These are phyloP conservation scores for Candida tetrigidarum DNA, from an alignment of 1,139 yeast species.

Conservation along the genomic window DNA sequence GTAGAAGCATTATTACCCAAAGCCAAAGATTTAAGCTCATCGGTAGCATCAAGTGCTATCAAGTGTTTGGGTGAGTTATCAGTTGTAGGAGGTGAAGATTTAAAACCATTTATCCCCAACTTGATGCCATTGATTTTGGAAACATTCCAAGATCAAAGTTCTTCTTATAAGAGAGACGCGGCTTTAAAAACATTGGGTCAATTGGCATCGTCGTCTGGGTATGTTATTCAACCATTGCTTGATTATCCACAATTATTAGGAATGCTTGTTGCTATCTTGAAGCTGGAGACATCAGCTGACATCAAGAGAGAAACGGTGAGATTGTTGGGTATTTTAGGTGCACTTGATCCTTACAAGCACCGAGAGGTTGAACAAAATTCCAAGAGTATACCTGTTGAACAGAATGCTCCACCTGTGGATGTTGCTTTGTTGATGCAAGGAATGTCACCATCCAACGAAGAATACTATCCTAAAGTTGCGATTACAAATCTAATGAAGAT, in stretches of 20 bases:
- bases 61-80: constrained; percentile 91
- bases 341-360: constrained; percentile 94
- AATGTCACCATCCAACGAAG: constrained; percentile 91
- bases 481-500: constrained; percentile 83
- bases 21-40: constrained; percentile 71
- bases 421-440: constrained; percentile 91
- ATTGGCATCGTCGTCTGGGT: constrained; percentile 87
- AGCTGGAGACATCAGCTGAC: constrained; percentile 73
- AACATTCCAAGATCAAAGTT: constrained; percentile 90
- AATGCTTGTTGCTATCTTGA: constrained; percentile 77
- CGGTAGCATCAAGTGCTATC: constrained; percentile 86
- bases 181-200: constrained; percentile 90
- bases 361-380: constrained; percentile 85
- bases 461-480: constrained; percentile 95
- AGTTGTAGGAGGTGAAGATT: constrained; percentile 85
- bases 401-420: constrained; percentile 88
- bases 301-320: constrained; percentile 88
- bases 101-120: constrained; percentile 70
- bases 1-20: constrained; percentile 81
- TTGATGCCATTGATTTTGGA: constrained; percentile 89
- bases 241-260: constrained; percentile 91
- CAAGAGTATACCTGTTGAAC: constrained; percentile 67
- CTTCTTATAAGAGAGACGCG: constrained; percentile 84
- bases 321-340: constrained; percentile 91
- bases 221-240: constrained; percentile 89